A percentile compares a stretch with the other conserved stretches of the same genome.
phyloP scores from a whole-genome alignment of 1,139 yeast species.

The Yamadazyma atmosphaerica region DNA sequence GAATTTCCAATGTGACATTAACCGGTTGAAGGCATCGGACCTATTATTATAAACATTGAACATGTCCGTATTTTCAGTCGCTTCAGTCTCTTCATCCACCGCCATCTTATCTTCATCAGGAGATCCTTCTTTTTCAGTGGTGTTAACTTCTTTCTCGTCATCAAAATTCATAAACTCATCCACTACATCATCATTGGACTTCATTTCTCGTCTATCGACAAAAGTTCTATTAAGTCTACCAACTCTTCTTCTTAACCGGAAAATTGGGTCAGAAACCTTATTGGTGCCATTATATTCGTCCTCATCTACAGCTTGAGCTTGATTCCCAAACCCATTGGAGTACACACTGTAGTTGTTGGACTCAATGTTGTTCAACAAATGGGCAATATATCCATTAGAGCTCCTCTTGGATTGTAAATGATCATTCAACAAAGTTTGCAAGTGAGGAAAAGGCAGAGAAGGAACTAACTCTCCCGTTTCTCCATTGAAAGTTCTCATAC shows the following conservation, averaged over 20 bases:
- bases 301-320: slow-evolving; percentile 12
- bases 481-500: slow-evolving; percentile 46
- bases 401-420: slow-evolving; percentile 24
- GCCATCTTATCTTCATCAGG: slow-evolving; percentile 2
- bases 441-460: slow-evolving; percentile 43
- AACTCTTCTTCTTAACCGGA: slow-evolving; percentile 69
- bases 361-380: slow-evolving; percentile 45
- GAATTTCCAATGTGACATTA: slow-evolving; percentile 73
- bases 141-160: slow-evolving; percentile 21
- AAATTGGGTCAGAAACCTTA: slow-evolving; percentile 52
- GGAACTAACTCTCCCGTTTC: slow-evolving; percentile 47
- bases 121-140: slow-evolving; percentile 3
- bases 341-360: slow-evolving; percentile 49
- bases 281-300: slow-evolving; percentile 26
- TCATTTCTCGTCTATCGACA: slow-evolving; percentile 62
- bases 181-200: slow-evolving; percentile 34
- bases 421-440: slow-evolving; percentile 36
- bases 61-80: slow-evolving; percentile 7
- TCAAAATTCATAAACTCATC: slow-evolving; percentile 37
- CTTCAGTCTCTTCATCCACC: slow-evolving; percentile 4
- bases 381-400: slow-evolving; percentile 39
- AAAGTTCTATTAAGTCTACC: slow-evolving; percentile 74
- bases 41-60: slow-evolving; percentile 57
- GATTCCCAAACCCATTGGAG: slow-evolving; percentile 39
- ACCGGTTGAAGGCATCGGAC: slow-evolving; percentile 52